Evolutionary conservation across 371 early-diverging fungal species (phyloP).

Genomic region (Rhizopus stolonifer): DNA sequence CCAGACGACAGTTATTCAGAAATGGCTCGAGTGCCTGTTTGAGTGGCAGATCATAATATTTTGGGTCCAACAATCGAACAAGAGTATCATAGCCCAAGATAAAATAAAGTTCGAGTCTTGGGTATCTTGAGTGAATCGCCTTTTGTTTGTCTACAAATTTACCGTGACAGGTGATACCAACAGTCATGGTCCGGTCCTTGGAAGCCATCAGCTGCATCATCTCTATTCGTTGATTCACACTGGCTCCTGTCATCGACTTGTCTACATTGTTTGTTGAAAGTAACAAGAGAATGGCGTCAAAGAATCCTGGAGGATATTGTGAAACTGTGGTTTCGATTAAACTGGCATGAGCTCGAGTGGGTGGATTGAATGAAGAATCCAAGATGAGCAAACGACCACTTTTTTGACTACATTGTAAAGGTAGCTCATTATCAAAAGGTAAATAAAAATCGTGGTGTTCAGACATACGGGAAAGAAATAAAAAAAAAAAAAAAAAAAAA

Average conservation of each 20-base stretch:
- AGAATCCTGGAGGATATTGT: conserved; percentile 23
- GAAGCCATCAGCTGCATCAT: conserved; percentile 57
- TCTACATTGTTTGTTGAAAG: conserved; percentile 63
- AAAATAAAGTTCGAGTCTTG: conserved; percentile 51
- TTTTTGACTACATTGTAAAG: too few species aligned
- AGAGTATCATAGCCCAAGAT: conserved; percentile 67
- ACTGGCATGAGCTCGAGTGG: conserved; percentile 58
- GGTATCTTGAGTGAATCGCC: conserved; percentile 13
- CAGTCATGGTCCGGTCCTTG: conserved; percentile 27
- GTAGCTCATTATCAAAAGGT: too few species aligned
- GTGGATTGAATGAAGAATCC: conserved; percentile 72
- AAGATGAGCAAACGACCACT: conserved; percentile 46
- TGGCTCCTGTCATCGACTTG: conserved; percentile 54
- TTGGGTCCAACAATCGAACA: conserved; percentile 58
- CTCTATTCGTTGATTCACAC: conserved; percentile 42
- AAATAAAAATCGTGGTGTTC: conserved; percentile 9
- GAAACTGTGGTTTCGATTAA: conserved; percentile 35
- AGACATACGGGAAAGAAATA: neutral
- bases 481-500: neutral
- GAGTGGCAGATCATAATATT: conserved; percentile 50
- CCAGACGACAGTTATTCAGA: conserved; percentile 37
- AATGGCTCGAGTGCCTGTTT: conserved; percentile 46
- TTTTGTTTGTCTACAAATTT: conserved; percentile 62
- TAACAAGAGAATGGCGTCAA: conserved; percentile 48
- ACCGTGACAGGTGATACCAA: conserved; percentile 55